Evolutionary conservation across 2,329 filamentous ascomycete genomes (phyloP).

Genomic region (Xylaria sp.): DNA sequence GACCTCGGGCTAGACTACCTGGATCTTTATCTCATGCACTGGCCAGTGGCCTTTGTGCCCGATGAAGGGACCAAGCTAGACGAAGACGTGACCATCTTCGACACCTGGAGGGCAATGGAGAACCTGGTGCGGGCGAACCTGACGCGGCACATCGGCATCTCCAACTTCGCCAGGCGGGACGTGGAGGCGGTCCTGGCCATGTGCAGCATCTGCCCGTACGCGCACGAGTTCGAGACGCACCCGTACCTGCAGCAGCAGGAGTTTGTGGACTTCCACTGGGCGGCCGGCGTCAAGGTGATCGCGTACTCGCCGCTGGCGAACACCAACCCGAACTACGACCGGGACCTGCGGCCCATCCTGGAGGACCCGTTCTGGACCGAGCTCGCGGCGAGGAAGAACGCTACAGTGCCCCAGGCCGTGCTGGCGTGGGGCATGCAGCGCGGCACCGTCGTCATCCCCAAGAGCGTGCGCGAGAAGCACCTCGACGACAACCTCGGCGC

Average conservation of each 20-base stretch:
- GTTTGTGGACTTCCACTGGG: slow-evolving; percentile 48
- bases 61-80: slow-evolving; percentile 34
- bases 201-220: slow-evolving; percentile 53
- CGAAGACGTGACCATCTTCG: slow-evolving; percentile 34
- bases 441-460: slow-evolving; percentile 54
- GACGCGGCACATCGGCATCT: slow-evolving; percentile 61
- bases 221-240: slow-evolving; percentile 61
- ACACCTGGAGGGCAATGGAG: slow-evolving; percentile 63
- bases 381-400: slow-evolving; percentile 44
- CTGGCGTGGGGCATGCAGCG: slow-evolving; percentile 52
- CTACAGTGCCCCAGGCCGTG: slow-evolving; percentile 47
- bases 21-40: slow-evolving; percentile 56
- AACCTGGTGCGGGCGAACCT: slow-evolving; percentile 55
- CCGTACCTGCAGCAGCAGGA: slow-evolving; percentile 55
- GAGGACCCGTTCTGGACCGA: slow-evolving; percentile 44
- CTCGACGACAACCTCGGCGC: slow-evolving; percentile 53
- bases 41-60: slow-evolving; percentile 42
- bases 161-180: slow-evolving; percentile 57
- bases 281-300: slow-evolving; percentile 47
- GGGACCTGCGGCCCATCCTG: slow-evolving; percentile 39
- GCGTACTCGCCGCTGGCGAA: slow-evolving; percentile 57
- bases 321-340: slow-evolving; percentile 50
- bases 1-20: slow-evolving; percentile 53
- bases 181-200: slow-evolving; percentile 44
- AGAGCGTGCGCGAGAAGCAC: slow-evolving; percentile 46